Evolutionary conservation across 768 basidiomycete species (phyloP).

Genomic region (Pleurotus ostreatus): DNA sequence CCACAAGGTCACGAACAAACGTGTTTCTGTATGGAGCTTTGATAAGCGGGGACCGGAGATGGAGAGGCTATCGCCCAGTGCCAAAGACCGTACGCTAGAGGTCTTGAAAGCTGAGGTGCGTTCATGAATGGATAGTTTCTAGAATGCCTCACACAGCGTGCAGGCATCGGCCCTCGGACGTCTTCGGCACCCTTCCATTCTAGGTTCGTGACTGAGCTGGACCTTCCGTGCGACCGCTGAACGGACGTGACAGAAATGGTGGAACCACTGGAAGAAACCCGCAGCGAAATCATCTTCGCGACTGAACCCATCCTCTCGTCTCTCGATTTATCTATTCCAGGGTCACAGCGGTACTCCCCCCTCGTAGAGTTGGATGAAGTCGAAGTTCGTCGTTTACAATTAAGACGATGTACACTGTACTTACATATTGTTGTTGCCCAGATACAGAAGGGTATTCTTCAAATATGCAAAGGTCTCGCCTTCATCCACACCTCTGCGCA

Average conservation of each 20-base stretch:
- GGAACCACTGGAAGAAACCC: constrained; percentile 92
- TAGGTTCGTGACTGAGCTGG: constrained; percentile 45
- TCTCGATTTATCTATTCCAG: constrained; percentile 71
- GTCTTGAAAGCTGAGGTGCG: constrained; percentile 87
- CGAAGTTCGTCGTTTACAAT: constrained; percentile 61
- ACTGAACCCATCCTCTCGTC: constrained; percentile 88
- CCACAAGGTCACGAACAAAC: constrained; percentile 88
- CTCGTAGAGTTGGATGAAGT: constrained; percentile 91
- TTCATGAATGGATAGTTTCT: constrained; percentile 10
- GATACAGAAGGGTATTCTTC: constrained; percentile 96
- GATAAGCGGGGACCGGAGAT: constrained; percentile 78
- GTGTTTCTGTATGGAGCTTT: constrained; percentile 88
- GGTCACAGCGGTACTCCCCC: constrained; percentile 49
- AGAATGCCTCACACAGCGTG: neutral
- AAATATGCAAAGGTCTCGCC: constrained; percentile 83
- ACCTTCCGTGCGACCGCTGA: neutral
- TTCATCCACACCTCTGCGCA: constrained; percentile 93
- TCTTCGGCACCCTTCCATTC: constrained; percentile 88
- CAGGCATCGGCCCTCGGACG: constrained; percentile 82
- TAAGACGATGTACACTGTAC: constrained; percentile 8
- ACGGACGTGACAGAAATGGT: constrained; percentile 73
- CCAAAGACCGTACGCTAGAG: constrained; percentile 75
- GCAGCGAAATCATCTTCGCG: constrained; percentile 86
- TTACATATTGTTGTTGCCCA: constrained; percentile 23
- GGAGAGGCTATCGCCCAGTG: constrained; percentile 60